A percentile compares a stretch with the other conserved stretches of the same genome.
Conservation (phyloP, 495 filamentous ascomycete genomes). For the Pyrenopolyporus hunteri region DNA sequence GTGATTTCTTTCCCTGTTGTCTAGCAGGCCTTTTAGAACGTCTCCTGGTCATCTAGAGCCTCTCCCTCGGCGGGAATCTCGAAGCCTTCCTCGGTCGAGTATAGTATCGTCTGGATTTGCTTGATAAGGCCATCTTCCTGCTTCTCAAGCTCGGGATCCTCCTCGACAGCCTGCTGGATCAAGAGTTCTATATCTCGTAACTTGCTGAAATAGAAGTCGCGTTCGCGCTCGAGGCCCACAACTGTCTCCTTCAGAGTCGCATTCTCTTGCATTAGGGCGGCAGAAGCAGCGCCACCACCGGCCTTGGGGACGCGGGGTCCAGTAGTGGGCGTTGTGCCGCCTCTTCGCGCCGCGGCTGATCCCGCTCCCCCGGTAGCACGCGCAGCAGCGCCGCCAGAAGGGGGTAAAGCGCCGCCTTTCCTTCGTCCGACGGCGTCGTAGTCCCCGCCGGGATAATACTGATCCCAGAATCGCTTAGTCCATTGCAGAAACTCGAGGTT, state of each 20-base stretch:
- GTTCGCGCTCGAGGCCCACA: conserved; percentile 85
- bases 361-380: conserved; percentile 55
- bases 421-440: conserved; percentile 88
- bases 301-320: conserved; percentile 58
- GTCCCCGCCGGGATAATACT: conserved; percentile 94
- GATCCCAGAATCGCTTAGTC: conserved; percentile 96
- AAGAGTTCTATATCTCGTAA: conserved; percentile 94
- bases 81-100: conserved; percentile 94
- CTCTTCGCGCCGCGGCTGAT: conserved; percentile 59
- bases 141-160: conserved; percentile 88
- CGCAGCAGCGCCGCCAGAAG: conserved; percentile 49
- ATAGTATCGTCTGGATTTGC: conserved; percentile 93
- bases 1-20: conserved; percentile 23
- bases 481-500: conserved; percentile 99
- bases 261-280: conserved; percentile 81
- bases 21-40: conserved; percentile 61
- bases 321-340: conserved; percentile 78
- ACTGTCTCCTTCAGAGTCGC: conserved; percentile 83
- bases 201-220: conserved; percentile 99
- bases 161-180: conserved; percentile 88
- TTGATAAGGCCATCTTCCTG: conserved; percentile 89
- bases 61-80: conserved; percentile 78
- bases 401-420: conserved; percentile 74
- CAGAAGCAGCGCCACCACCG: conserved; percentile 61
- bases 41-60: conserved; percentile 72